phyloP scores from a whole-genome alignment of 345 rosid species.

The Kandelia obovata region DNA sequence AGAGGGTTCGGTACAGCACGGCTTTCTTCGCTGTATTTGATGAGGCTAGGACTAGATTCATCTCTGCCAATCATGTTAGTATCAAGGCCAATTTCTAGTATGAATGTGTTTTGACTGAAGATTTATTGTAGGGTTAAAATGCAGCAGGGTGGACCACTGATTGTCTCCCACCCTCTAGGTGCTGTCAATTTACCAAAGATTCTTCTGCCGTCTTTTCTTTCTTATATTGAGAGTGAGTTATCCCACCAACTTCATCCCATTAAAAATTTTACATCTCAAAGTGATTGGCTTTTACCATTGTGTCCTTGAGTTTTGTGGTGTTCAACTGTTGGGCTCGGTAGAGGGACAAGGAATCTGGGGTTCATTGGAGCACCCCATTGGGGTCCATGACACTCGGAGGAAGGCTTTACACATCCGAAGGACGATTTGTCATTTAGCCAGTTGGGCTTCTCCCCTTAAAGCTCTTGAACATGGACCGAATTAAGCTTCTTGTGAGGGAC shows the following conservation, averaged over 20 bases:
- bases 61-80: slow-evolving; percentile 9
- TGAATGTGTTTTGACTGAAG: slow-evolving; percentile 28
- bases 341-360: slow-evolving; percentile 15
- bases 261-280: slow-evolving; percentile 24
- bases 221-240: slow-evolving; percentile 23
- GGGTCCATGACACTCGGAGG: too few species aligned
- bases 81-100: slow-evolving; percentile 12
- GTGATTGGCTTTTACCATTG: slow-evolving; percentile 28
- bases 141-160: slow-evolving; percentile 42
- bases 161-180: slow-evolving; percentile 45
- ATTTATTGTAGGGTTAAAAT: slow-evolving; percentile 38
- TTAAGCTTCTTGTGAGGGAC: too few species aligned
- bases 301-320: slow-evolving; percentile 14
- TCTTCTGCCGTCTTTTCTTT: slow-evolving; percentile 36
- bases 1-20: too few species aligned
- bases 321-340: slow-evolving; percentile 23
- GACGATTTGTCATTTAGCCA: too few species aligned
- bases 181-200: slow-evolving; percentile 30
- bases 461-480: too few species aligned
- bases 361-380: neutral
- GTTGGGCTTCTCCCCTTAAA: too few species aligned
- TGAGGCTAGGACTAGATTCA: slow-evolving; percentile 19
- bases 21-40: slow-evolving; percentile 6
- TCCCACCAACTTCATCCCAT: slow-evolving; percentile 24
- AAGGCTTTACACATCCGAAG: too few species aligned